phyloP scores from a whole-genome alignment of 1,284 basidiomycete genomes.

The Ceratobasidium sp. region DNA sequence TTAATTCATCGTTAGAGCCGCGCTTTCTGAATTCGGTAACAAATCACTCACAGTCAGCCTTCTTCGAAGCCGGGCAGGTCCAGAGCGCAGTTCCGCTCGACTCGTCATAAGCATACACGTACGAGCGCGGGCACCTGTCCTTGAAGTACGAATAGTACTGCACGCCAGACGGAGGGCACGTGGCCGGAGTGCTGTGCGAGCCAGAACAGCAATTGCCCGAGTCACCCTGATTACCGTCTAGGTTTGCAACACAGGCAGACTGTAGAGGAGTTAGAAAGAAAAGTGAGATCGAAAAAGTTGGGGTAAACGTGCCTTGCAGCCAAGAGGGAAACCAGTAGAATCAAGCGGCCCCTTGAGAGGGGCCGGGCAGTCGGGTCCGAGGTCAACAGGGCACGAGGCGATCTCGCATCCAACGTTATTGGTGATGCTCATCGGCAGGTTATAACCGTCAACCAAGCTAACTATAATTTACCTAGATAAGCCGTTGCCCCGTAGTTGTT shows the following conservation, averaged over 20 bases:
- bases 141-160: conserved; percentile 61
- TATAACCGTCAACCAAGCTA: conserved; percentile 53
- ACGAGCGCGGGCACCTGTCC: conserved; percentile 46
- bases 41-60: conserved; percentile 45
- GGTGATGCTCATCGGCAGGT: conserved; percentile 52
- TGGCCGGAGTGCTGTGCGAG: conserved; percentile 49
- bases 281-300: not conserved
- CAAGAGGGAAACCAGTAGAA: conserved; percentile 48
- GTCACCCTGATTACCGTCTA: conserved; percentile 49
- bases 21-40: not conserved
- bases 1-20: conserved; percentile 44
- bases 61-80: conserved; percentile 33
- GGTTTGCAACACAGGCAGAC: conserved; percentile 40
- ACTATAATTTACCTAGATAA: conserved; percentile 28
- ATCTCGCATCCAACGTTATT: conserved; percentile 45
- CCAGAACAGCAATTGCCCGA: conserved; percentile 54
- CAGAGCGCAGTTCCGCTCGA: conserved; percentile 50
- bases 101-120: conserved; percentile 55
- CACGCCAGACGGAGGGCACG: conserved; percentile 48
- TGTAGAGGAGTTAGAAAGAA: not conserved
- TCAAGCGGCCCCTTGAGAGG: conserved; percentile 46
- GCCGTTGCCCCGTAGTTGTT: no score
- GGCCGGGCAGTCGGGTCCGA: not conserved
- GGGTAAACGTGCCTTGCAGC: conserved; percentile 41
- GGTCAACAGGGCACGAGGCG: conserved; percentile 48